A percentile compares a stretch with the other conserved stretches of the same genome.
Conservation (phyloP, 495 filamentous ascomycete genomes). For the Aspergillus kassunensis region DNA sequence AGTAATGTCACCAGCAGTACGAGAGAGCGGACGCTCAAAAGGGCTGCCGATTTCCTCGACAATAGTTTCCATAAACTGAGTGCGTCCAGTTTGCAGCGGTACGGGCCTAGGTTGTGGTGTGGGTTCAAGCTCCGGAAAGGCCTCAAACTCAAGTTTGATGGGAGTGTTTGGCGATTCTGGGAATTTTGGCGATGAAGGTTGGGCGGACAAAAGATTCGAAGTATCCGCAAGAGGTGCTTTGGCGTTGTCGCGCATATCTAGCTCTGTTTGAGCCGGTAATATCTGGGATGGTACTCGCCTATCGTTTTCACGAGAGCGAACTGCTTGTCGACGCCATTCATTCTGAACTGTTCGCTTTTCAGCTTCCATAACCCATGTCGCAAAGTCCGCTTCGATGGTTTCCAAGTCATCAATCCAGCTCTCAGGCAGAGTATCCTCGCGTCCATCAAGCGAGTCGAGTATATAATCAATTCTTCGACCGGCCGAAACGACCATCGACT, state of each 20-base stretch:
- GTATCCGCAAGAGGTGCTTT: background rate
- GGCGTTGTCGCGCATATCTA: no score
- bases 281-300: background rate
- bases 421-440: conserved; percentile 78
- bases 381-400: conserved; percentile 71
- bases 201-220: background rate
- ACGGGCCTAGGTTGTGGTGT: conserved; percentile 3
- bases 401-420: conserved; percentile 85
- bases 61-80: conserved; percentile 25
- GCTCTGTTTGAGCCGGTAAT: background rate
- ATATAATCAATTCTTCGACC: conserved; percentile 75
- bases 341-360: conserved; percentile 42
- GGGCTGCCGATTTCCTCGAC: conserved; percentile 19
- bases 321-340: conserved; percentile 33
- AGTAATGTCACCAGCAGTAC: background rate
- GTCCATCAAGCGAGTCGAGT: conserved; percentile 79
- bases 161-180: background rate
- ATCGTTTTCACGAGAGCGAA: conserved; percentile 8
- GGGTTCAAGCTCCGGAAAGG: no score
- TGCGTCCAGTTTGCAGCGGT: conserved; percentile 1
- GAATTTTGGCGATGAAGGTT: background rate
- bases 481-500: conserved; percentile 62
- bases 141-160: background rate
- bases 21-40: background rate
- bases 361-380: conserved; percentile 65